These are phyloP conservation scores for Lepidium didymum DNA, from an alignment of 345 rosid species.

Conservation along the genomic window DNA sequence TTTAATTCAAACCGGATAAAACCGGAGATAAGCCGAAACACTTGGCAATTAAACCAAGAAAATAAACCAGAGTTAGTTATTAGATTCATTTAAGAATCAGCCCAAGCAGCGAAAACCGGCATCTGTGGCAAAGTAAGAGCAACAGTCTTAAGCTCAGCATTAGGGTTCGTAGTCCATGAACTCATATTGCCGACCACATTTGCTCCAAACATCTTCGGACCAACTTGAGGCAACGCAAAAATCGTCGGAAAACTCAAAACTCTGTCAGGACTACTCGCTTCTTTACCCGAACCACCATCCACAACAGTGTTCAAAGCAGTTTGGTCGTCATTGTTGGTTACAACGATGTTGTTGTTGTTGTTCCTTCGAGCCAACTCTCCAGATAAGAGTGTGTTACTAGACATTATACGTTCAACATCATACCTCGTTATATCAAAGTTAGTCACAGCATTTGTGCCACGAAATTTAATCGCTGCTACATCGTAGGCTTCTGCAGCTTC, in stretches of 20 bases:
- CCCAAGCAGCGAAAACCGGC: constrained; percentile 84
- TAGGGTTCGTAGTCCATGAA: constrained; percentile 47
- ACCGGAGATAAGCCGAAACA: constrained; percentile 10
- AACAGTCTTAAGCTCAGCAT: constrained; percentile 46
- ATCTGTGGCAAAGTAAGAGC: constrained; percentile 49
- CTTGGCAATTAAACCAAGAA: constrained; percentile 27
- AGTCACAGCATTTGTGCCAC: constrained; percentile 87
- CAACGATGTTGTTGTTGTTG: constrained; percentile 34
- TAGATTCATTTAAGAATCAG: constrained; percentile 52
- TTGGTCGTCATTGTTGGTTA: constrained; percentile 25
- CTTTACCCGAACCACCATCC: constrained; percentile 40
- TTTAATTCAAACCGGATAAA: constrained; percentile 15
- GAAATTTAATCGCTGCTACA: constrained; percentile 85
- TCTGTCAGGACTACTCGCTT: constrained; percentile 48
- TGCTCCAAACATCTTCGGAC: constrained; percentile 39
- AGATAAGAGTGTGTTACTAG: constrained; percentile 70
- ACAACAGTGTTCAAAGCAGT: constrained; percentile 44
- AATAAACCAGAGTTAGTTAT: constrained; percentile 20
- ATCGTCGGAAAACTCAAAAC: constrained; percentile 36
- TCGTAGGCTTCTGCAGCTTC: constrained; percentile 99
- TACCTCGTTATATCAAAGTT: constrained; percentile 82
- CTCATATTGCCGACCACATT: constrained; percentile 31
- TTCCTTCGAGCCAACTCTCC: constrained; percentile 69
- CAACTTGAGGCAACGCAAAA: constrained; percentile 43
- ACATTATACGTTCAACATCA: constrained; percentile 77